These are phyloP conservation scores for Starmerella vaccinii DNA, from an alignment of 805 yeast species.

Conservation along the genomic window DNA sequence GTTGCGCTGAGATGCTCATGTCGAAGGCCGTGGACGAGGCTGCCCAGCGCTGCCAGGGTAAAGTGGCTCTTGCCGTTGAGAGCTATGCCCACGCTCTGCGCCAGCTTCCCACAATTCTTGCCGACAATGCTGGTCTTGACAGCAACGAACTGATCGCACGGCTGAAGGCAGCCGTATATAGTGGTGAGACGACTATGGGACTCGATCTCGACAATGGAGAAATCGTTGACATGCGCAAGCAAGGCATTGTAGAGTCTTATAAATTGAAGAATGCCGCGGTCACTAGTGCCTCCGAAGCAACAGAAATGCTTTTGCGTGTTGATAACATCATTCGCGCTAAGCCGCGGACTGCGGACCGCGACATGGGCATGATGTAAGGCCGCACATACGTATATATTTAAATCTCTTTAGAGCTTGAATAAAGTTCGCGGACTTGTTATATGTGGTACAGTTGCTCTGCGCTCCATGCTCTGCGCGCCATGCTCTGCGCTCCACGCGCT, in stretches of 20 bases:
- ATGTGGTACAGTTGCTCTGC: too few species aligned
- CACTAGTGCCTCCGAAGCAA: conserved; percentile 93
- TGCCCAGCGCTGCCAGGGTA: conserved; percentile 87
- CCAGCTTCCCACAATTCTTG: conserved; percentile 88
- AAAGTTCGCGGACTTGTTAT: too few species aligned
- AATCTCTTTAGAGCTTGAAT: not conserved
- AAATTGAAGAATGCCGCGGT: conserved; percentile 91
- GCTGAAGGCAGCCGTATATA: conserved; percentile 79
- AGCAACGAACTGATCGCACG: conserved; percentile 85
- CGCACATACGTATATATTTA: not conserved
- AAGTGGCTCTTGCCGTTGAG: conserved; percentile 87
- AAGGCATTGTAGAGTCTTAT: conserved; percentile 86
- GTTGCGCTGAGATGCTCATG: conserved; percentile 93
- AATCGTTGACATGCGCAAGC: conserved; percentile 87
- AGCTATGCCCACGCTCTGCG: conserved; percentile 89
- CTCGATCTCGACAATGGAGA: conserved; percentile 74
- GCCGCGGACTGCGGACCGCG: conserved; percentile 82
- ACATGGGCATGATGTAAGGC: conserved; percentile 16
- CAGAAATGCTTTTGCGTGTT: conserved; percentile 88
- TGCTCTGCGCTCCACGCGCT: too few species aligned
- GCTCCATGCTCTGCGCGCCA: too few species aligned
- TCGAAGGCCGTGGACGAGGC: conserved; percentile 89
- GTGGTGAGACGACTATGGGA: conserved; percentile 86
- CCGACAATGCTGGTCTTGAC: conserved; percentile 96
- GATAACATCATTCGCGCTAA: conserved; percentile 95